Evolutionary conservation across 208 protist genomes (phyloP).

Genomic region (Naegleria gruberi): DNA sequence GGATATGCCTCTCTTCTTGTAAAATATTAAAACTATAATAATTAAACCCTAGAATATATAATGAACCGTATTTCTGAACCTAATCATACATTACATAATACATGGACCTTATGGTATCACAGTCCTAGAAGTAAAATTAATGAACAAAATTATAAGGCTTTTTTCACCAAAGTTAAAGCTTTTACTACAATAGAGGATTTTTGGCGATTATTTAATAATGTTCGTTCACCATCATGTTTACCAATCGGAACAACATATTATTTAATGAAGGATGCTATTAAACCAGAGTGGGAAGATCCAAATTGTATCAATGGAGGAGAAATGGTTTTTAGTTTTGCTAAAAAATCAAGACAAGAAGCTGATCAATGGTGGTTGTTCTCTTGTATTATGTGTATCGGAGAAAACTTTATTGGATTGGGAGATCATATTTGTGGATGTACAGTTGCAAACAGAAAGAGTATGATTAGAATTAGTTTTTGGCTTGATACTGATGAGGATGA

Average conservation of each 20-base stretch:
- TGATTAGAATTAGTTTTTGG: slow-evolving; percentile 6
- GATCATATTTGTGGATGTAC: not conserved
- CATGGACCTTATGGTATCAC: not conserved
- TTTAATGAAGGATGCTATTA: slow-evolving; percentile 85
- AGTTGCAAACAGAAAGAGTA: not conserved
- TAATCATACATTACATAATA: not conserved
- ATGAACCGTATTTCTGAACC: too few species aligned
- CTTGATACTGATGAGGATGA: not conserved
- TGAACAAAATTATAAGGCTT: slow-evolving; percentile 10
- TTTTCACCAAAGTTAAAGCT: slow-evolving; percentile 1
- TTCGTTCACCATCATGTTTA: slow-evolving; percentile 63
- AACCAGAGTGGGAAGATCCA: slow-evolving; percentile 88
- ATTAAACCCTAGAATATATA: too few species aligned
- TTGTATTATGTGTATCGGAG: not conserved
- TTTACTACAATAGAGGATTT: slow-evolving; percentile 39
- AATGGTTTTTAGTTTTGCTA: slow-evolving; percentile 1
- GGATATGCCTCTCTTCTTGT: too few species aligned
- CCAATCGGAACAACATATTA: slow-evolving; percentile 70
- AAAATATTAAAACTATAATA: too few species aligned
- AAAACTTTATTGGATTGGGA: not conserved
- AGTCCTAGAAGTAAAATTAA: slow-evolving; percentile 12
- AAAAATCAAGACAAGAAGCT: not conserved
- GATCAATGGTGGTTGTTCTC: not conserved
- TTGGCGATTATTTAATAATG: slow-evolving; percentile 83
- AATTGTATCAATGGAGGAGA: slow-evolving; percentile 66